Percentiles rank a stretch among this genome's conserved stretches.
These are phyloP conservation scores for Cyberlindnera americana DNA, from an alignment of 805 yeast genomes.

Conservation along the genomic window DNA sequence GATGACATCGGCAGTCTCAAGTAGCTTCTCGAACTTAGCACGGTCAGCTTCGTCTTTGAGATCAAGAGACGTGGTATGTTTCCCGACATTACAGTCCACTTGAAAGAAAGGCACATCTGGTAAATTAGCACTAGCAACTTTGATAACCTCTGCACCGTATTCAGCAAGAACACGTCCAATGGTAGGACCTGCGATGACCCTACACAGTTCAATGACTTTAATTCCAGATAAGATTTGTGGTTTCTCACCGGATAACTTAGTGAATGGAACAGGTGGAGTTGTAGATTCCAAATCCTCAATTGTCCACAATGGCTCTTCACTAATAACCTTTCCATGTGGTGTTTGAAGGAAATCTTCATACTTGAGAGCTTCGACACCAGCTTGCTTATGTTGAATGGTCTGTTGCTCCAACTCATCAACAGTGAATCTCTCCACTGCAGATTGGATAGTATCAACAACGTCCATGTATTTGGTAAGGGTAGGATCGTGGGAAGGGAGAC, in stretches of 20 bases:
- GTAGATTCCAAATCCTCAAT: no score
- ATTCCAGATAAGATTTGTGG: constrained; percentile 7
- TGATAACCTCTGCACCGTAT: constrained; percentile 9
- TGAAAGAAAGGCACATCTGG: constrained; percentile 11
- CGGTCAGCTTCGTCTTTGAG: constrained; percentile 1
- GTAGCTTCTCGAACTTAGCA: constrained; percentile 1
- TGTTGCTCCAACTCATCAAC: constrained; percentile 7
- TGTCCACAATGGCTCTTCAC: not conserved
- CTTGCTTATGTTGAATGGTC: constrained; percentile 5
- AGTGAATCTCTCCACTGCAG: constrained; percentile 4
- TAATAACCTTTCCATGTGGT: constrained; percentile 3
- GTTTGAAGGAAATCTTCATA: constrained; percentile 4
- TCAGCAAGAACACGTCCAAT: constrained; percentile 9
- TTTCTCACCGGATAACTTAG: constrained; percentile 1
- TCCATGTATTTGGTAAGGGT: constrained; percentile 4
- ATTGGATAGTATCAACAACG: constrained; percentile 3
- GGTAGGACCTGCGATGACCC: constrained; percentile 11
- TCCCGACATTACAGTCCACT: constrained; percentile 6
- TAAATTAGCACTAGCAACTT: constrained; percentile 3
- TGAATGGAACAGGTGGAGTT: constrained; percentile 1
- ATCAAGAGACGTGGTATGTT: constrained; percentile 3
- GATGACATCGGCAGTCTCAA: constrained; percentile 6
- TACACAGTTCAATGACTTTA: constrained; percentile 7
- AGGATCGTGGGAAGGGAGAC: constrained; percentile 3
- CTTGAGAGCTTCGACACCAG: constrained; percentile 9